Percentiles rank a stretch among this genome's conserved stretches.
Evolutionary conservation across 148 eudicot genomes (phyloP).

Genomic region (Limonium bicolor): DNA sequence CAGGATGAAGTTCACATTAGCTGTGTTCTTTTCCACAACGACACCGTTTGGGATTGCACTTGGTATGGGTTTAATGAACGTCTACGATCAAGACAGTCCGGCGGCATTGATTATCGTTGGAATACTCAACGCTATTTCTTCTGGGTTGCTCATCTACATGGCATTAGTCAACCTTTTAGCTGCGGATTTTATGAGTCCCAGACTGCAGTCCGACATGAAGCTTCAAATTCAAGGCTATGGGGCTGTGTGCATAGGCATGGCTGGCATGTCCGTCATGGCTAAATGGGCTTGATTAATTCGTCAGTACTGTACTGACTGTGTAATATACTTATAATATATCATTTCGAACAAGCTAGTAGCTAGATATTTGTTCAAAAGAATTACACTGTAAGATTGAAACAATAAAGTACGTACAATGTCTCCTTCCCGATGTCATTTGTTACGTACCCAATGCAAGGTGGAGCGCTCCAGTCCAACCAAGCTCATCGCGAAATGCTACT

Average conservation of each 20-base stretch:
- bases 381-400: too few species aligned
- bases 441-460: too few species aligned
- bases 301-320: too few species aligned
- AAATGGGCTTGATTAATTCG: conserved; percentile 50
- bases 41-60: conserved; percentile 46
- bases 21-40: conserved; percentile 30
- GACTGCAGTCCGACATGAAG: conserved; percentile 28
- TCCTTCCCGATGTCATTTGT: too few species aligned
- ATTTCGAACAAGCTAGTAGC: too few species aligned
- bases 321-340: too few species aligned
- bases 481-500: too few species aligned
- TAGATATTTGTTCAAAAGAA: too few species aligned
- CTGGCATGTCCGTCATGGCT: conserved; percentile 47
- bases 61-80: conserved; percentile 26
- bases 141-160: conserved; percentile 49
- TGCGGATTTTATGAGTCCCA: conserved; percentile 37
- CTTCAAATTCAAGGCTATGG: conserved; percentile 28
- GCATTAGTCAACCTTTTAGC: conserved; percentile 52
- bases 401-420: too few species aligned
- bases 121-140: conserved; percentile 28
- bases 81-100: conserved; percentile 39
- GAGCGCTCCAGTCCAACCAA: too few species aligned
- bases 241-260: conserved; percentile 40
- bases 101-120: conserved; percentile 44
- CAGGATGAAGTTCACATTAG: conserved; percentile 33